Percentiles rank a stretch among this genome's conserved stretches.
phyloP scores from a whole-genome alignment of 768 basidiomycete species.

The Macrolepiota albuminosa region DNA sequence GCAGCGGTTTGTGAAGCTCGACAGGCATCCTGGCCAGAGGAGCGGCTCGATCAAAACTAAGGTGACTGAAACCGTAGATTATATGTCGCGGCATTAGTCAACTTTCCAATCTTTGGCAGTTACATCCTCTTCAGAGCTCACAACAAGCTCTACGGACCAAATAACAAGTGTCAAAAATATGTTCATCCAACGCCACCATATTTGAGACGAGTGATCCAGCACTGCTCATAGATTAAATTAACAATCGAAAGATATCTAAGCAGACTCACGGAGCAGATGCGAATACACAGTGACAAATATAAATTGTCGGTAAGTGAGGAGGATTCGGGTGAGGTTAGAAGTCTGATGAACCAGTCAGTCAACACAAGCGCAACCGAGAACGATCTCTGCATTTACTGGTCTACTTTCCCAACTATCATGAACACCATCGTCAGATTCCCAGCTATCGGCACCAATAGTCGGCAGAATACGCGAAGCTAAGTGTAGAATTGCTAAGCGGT shows the following conservation, averaged over 20 bases:
- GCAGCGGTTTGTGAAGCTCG: background rate
- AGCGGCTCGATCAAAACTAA: background rate
- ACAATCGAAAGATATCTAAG: background rate
- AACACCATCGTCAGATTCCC: conserved; percentile 63
- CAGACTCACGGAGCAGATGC: conserved; percentile 68
- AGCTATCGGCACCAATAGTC: conserved; percentile 77
- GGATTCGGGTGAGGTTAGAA: conserved; percentile 65
- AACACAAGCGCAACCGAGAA: conserved; percentile 1
- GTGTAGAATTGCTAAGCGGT: conserved; percentile 77
- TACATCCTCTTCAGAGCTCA: conserved; percentile 70
- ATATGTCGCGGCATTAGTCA: conserved; percentile 37
- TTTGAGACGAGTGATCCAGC: conserved; percentile 83
- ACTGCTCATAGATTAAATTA: conserved; percentile 37
- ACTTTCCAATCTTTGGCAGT: conserved; percentile 73
- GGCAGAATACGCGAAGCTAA: conserved; percentile 80
- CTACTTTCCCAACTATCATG: conserved; percentile 68
- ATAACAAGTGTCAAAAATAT: conserved; percentile 81
- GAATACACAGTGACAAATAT: conserved; percentile 88
- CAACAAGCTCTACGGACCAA: conserved; percentile 79
- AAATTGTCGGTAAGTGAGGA: conserved; percentile 78
- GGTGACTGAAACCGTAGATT: background rate
- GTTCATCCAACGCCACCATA: conserved; percentile 93
- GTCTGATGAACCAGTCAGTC: conserved; percentile 42
- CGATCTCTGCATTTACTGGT: conserved; percentile 45
- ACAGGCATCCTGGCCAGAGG: background rate